Percentiles rank a stretch among this genome's conserved stretches.
phyloP scores from a whole-genome alignment of 2,329 filamentous ascomycete species.

The Neoscytalidium dimidiatum region DNA sequence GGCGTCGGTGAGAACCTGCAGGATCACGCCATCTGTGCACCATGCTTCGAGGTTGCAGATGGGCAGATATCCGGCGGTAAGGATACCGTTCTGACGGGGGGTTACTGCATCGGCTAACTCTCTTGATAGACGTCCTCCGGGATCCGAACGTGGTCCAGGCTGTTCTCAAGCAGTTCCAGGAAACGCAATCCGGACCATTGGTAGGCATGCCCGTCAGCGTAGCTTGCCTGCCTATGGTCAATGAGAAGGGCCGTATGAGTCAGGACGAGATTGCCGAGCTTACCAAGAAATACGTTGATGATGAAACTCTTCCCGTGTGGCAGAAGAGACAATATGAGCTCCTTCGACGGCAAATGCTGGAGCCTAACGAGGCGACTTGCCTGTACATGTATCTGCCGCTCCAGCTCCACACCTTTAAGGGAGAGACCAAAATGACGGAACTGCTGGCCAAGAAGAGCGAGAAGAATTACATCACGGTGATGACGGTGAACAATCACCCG shows the following conservation, averaged over 20 bases:
- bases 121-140: constrained; percentile 23
- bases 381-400: constrained; percentile 22
- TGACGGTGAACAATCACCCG: constrained; percentile 31
- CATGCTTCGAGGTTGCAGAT: constrained; percentile 18
- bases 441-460: constrained; percentile 23
- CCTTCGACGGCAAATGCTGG: constrained; percentile 12
- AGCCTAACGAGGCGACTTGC: constrained; percentile 1
- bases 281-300: background rate
- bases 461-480: constrained; percentile 31
- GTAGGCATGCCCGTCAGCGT: constrained; percentile 27
- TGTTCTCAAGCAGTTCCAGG: constrained; percentile 26
- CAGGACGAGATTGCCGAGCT: background rate
- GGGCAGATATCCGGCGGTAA: constrained; percentile 26
- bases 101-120: background rate
- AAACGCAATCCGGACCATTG: constrained; percentile 27
- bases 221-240: constrained; percentile 30
- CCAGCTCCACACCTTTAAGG: constrained; percentile 20
- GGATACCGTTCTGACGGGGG: background rate
- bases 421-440: constrained; percentile 19
- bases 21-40: constrained; percentile 21
- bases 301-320: background rate
- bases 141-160: constrained; percentile 26
- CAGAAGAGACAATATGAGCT: constrained; percentile 17
- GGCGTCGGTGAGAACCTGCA: constrained; percentile 23
- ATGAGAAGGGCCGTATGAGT: constrained; percentile 23